Base-by-base conservation (phyloP, 1,284 basidiomycete genomes). In the Cronartium quercuum region DNA sequence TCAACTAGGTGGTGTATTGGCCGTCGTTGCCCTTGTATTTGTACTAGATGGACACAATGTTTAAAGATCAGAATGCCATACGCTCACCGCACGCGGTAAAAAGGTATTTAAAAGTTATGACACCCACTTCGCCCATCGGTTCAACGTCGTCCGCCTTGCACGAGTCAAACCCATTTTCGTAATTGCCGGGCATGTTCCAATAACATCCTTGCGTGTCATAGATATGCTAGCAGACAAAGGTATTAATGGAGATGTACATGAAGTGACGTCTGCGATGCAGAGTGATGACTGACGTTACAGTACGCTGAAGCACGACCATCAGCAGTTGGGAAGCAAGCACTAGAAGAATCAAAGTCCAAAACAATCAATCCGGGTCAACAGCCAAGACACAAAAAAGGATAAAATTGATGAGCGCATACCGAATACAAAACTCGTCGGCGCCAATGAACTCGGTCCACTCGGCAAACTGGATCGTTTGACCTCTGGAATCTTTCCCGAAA, bases 141-240 rank as follows among this genome's bases (percentile, higher is more conserved):
- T 75, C 61, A 10, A 74, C 80, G 35, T 76, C 64, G 13, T 78
- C 78, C 29, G 78, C 79, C n/a, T 80, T 78, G 71, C 79, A 79
- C 2, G 77, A 76, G 67, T 80, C 80, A 64, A 80, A 81, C 12
- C 77, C 76, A 40, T 76, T 78, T 24, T 61, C 65, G 66, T 78
- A 78, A 55, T 77, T 75, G n/a, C 76, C 78, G 1, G 79, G 79
- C 76, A 78, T 76, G 67, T 78, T 77, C 78, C 78, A 80, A 0
- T 34, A 55, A 76, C 79, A 80, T 3, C 77, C 76, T 67, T 76
- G 64, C 1, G 75, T 55, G 35, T 78, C 77, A 47, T 77, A 77
- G 18, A 78, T 73, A 63, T 77, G 77, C 66, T 63, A 35, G 21
- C 12, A 55, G n/a, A n/a, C 18, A 55, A n/a, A 34, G 13, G 24